Percentiles rank a stretch among this genome's conserved stretches.
Evolutionary conservation across 495 filamentous ascomycete species (phyloP).

Genomic region (Entonaema liquescens): DNA sequence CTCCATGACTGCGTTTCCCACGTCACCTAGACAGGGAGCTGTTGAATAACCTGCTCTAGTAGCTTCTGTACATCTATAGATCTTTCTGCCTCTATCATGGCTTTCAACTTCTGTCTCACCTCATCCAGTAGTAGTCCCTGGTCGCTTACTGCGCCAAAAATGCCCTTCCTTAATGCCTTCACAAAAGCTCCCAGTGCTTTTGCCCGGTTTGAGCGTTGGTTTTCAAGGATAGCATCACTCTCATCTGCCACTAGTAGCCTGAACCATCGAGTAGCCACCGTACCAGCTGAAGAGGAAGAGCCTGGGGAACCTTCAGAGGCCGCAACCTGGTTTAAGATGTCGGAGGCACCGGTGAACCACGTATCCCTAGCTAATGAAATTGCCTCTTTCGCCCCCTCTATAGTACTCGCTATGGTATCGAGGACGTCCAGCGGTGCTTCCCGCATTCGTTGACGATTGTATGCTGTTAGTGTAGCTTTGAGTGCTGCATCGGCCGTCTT

Average conservation of each 20-base stretch:
- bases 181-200: constrained; percentile 49
- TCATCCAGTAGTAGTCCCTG: constrained; percentile 26
- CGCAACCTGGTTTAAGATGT: constrained; percentile 32
- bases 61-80: constrained; percentile 55
- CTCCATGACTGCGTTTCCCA: neutral
- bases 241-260: constrained; percentile 50
- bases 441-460: constrained; percentile 51
- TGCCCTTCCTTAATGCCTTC: constrained; percentile 43
- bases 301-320: constrained; percentile 1
- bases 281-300: constrained; percentile 10
- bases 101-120: constrained; percentile 37
- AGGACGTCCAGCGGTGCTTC: constrained; percentile 46
- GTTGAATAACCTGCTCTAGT: constrained; percentile 31
- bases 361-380: constrained; percentile 39
- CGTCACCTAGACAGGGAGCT: constrained; percentile 13
- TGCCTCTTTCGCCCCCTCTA: constrained; percentile 31
- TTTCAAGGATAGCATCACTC: constrained; percentile 49
- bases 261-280: constrained; percentile 49
- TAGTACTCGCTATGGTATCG: constrained; percentile 39
- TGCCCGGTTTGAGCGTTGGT: constrained; percentile 50
- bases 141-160: constrained; percentile 35
- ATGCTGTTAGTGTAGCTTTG: constrained; percentile 52
- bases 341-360: constrained; percentile 33
- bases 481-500: constrained; percentile 53
- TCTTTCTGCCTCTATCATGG: constrained; percentile 49